A percentile compares a stretch with the other conserved stretches of the same genome.
Evolutionary conservation across 352 stramenopile genomes (phyloP).

Genomic region (Thalassiosira pacifica): DNA sequence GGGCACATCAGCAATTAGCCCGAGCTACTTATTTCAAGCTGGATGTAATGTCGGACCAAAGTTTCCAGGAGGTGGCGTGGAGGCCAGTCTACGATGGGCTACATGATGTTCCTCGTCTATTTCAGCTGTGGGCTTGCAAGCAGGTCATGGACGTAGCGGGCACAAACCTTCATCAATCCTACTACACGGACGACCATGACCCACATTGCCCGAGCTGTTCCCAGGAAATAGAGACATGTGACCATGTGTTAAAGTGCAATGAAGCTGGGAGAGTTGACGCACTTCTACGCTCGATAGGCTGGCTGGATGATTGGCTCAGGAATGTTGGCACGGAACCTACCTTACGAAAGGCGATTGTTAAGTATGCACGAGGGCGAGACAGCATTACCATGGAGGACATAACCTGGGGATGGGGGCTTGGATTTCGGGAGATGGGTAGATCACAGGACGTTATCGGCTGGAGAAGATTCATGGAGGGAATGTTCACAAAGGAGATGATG

Average conservation of each 20-base stretch:
- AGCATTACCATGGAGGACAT: neutral
- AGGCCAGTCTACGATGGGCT: neutral
- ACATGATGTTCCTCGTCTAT: neutral
- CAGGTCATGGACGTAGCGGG: constrained; percentile 10
- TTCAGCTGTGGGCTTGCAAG: constrained; percentile 5
- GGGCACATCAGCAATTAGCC: neutral
- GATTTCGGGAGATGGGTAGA: neutral
- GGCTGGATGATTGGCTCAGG: constrained; percentile 32
- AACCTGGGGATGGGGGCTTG: neutral
- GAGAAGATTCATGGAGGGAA: constrained; percentile 29
- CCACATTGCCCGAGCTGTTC: constrained; percentile 17
- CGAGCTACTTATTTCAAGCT: neutral
- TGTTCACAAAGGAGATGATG: constrained; percentile 19
- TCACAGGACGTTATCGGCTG: constrained; percentile 6
- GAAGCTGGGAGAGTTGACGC: constrained; percentile 12
- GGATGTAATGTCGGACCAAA: neutral
- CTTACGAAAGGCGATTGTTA: neutral
- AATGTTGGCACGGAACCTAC: constrained; percentile 3
- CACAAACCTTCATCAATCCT: too few relatives aligned
- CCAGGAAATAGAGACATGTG: neutral
- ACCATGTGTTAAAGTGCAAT: constrained; percentile 7
- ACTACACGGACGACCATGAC: neutral
- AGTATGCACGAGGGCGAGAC: neutral
- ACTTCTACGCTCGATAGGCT: neutral
- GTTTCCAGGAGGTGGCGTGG: neutral